Evolutionary conservation across 148 eudicot species (phyloP).

Genomic region (Agrostemma githago): DNA sequence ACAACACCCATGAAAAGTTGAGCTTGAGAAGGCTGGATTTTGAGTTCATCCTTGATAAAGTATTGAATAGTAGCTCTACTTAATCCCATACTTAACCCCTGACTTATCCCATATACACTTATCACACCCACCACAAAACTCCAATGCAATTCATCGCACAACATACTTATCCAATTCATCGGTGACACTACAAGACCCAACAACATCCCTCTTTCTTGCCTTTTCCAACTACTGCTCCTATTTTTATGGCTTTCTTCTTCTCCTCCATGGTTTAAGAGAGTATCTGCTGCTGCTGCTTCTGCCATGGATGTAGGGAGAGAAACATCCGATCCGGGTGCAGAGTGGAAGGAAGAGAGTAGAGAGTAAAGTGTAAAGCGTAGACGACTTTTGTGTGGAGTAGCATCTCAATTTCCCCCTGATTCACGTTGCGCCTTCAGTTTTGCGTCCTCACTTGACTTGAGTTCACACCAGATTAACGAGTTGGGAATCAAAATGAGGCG

Average conservation of each 20-base stretch:
- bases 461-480: too few species aligned
- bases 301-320: not conserved
- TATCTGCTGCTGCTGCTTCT: not conserved
- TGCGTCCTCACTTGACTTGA: too few species aligned
- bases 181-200: constrained; percentile 16
- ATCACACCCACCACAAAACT: constrained; percentile 31
- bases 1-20: constrained; percentile 73
- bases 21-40: constrained; percentile 87
- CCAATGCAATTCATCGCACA: constrained; percentile 28
- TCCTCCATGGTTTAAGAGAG: not conserved
- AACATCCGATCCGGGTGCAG: too few species aligned
- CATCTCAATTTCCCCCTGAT: too few species aligned
- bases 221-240: not conserved
- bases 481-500: too few species aligned
- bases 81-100: constrained; percentile 27
- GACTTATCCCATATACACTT: constrained; percentile 27
- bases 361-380: too few species aligned
- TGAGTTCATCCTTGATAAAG: constrained; percentile 90
- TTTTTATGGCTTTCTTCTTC: constrained; percentile 17
- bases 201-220: constrained; percentile 5
- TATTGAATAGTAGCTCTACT: constrained; percentile 24
- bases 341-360: too few species aligned
- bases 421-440: too few species aligned
- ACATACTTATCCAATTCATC: constrained; percentile 21
- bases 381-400: too few species aligned